Base-by-base conservation (phyloP, 2,329 filamentous ascomycete genomes). In the Fusarium veterinarium region DNA sequence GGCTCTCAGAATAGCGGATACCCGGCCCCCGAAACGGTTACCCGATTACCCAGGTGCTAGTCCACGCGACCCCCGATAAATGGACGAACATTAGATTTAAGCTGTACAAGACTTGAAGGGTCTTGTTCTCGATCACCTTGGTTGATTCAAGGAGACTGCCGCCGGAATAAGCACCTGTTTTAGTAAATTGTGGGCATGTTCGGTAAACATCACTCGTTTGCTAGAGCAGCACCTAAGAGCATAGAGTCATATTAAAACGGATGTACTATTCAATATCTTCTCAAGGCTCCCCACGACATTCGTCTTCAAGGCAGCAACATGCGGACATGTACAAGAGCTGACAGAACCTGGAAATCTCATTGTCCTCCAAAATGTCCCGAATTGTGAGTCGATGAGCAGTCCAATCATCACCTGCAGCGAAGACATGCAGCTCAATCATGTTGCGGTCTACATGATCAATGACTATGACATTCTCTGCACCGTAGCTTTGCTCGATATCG, bases 31-130 rank as follows among this genome's bases (percentile, higher is more conserved):
- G 7, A 25, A 44, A 37, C 13, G 38, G 56, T n/a, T 61, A 45
- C 25, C 51, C 59, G 38, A n/a, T 25, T 61, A 58, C 51, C 59
- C 59, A 31, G 6, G 3, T 10, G 31, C 31, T 30, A 4, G 14
- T 19, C 23, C 14, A 12, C 12, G 4, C 0, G n/a, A 28, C 31
- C 12, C 9, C 46, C 11, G 9, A 4, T 7, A 28, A 3, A 7
- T 23, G 5, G 9, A 19, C 12, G 4, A 11, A 9, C 11, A 20
- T 25, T 10, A 8, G 1, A 31, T 8, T 17, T 6, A 8, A 20
- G 0, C 14, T 10, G 4, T 9, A 14, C 1, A 9, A 8, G 9
- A n/a, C 17, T 19, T 5, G 3, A 6, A 6, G 16, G 6, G 5
- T 17, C 23, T 25, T 19, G 7, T 19, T 44, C 6, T 11, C 9